Evolutionary conservation across 2,329 filamentous ascomycete species (phyloP).

Genomic region (Fusarium sp.): DNA sequence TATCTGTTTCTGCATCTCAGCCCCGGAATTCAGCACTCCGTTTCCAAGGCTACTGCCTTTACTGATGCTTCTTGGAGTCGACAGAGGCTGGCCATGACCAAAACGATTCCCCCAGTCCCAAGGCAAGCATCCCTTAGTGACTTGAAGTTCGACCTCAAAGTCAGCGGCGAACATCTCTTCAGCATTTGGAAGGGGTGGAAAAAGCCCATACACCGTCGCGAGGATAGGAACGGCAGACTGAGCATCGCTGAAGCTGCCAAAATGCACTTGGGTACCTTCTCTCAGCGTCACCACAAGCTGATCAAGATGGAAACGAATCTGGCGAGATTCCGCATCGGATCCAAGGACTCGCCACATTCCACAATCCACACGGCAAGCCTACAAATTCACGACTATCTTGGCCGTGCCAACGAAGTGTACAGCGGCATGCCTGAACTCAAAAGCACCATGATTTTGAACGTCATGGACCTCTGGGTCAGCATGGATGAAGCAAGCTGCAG

Average conservation of each 20-base stretch:
- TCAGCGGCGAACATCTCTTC: conserved; percentile 24
- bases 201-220: neutral
- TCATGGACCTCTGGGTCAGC: conserved; percentile 39
- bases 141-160: conserved; percentile 24
- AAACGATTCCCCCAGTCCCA: conserved; percentile 34
- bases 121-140: conserved; percentile 27
- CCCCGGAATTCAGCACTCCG: conserved; percentile 7
- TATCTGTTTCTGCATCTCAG: conserved; percentile 29
- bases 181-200: conserved; percentile 19
- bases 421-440: conserved; percentile 30
- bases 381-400: conserved; percentile 22
- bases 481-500: conserved; percentile 34
- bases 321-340: conserved; percentile 10
- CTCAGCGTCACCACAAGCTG: conserved; percentile 19
- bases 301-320: conserved; percentile 20
- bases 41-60: conserved; percentile 21
- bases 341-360: neutral
- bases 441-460: conserved; percentile 32
- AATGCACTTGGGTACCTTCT: conserved; percentile 27
- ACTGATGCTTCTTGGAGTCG: conserved; percentile 31
- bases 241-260: conserved; percentile 33
- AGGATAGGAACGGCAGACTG: neutral
- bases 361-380: conserved; percentile 4
- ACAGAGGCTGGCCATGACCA: conserved; percentile 34
- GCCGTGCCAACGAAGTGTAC: conserved; percentile 10